Conservation (phyloP, 2,329 filamentous ascomycete species). For the Trichoderma endophyticum region DNA sequence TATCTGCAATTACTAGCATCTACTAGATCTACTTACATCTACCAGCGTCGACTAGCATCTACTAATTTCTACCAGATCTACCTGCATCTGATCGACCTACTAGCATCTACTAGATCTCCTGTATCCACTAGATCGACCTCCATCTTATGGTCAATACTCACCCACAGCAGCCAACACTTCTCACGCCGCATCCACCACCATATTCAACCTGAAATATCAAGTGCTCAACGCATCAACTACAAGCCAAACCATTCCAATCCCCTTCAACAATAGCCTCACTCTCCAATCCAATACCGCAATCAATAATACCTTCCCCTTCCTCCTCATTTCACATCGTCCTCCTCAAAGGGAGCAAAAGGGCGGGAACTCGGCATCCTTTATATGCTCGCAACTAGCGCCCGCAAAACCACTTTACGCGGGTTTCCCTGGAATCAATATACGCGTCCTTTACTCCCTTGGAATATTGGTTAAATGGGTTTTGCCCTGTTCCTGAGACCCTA, state of each 20-base stretch:
- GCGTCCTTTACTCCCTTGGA: not conserved
- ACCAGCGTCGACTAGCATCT: not conserved
- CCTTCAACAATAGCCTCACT: not conserved
- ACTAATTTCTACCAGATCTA: not conserved
- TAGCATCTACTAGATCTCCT: not conserved
- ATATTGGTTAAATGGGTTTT: not conserved
- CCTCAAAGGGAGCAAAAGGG: not conserved
- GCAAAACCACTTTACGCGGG: conserved; percentile 12
- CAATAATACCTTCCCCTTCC: conserved; percentile 8
- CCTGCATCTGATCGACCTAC: not conserved
- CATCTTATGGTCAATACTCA: not conserved
- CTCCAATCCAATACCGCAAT: not conserved
- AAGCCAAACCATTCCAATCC: not conserved
- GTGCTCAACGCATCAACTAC: not conserved
- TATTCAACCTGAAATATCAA: not conserved
- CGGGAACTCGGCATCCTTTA: not conserved
- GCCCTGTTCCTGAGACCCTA: not conserved
- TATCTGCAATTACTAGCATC: not conserved
- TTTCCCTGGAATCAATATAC: conserved; percentile 5
- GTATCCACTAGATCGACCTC: not conserved
- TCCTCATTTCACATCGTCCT: not conserved
- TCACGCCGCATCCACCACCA: not conserved
- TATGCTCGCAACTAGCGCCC: not conserved
- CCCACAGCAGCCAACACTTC: not conserved
- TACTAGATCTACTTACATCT: not conserved